These are phyloP conservation scores for Aspergillus pseudoviridinutans DNA, from an alignment of 2,329 filamentous ascomycete genomes.

Conservation along the genomic window DNA sequence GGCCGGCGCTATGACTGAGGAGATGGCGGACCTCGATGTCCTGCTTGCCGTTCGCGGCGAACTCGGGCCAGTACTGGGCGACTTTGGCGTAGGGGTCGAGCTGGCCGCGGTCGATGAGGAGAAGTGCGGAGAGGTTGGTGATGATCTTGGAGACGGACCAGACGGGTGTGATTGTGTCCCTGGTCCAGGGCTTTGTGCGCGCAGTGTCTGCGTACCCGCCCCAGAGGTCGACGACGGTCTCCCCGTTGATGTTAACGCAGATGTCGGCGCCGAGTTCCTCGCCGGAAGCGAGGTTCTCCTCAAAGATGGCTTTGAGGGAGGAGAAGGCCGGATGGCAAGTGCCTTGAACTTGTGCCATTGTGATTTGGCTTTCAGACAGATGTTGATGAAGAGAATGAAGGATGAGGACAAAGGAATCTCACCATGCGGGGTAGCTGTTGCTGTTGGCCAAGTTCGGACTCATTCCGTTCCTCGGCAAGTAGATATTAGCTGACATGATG, in stretches of 20 bases:
- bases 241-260: conserved; percentile 39
- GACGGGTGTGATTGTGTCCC: conserved; percentile 40
- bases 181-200: conserved; percentile 32
- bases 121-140: conserved; percentile 33
- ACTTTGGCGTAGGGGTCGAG: conserved; percentile 38
- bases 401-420: not conserved
- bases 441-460: not conserved
- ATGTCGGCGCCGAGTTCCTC: conserved; percentile 47
- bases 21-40: conserved; percentile 39
- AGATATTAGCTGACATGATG: not conserved
- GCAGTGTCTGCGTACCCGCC: conserved; percentile 36
- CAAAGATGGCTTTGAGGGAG: conserved; percentile 31
- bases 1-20: conserved; percentile 38
- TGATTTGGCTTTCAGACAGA: not conserved
- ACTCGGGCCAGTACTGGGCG: conserved; percentile 46
- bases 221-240: conserved; percentile 45
- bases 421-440: not conserved
- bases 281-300: conserved; percentile 33
- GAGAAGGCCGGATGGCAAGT: conserved; percentile 36
- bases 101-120: conserved; percentile 40
- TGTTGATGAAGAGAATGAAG: not conserved
- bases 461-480: not conserved
- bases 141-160: conserved; percentile 43
- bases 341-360: conserved; percentile 32
- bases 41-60: conserved; percentile 41